These are phyloP conservation scores for Candida ovalis DNA, from an alignment of 805 yeast genomes.

Conservation along the genomic window DNA sequence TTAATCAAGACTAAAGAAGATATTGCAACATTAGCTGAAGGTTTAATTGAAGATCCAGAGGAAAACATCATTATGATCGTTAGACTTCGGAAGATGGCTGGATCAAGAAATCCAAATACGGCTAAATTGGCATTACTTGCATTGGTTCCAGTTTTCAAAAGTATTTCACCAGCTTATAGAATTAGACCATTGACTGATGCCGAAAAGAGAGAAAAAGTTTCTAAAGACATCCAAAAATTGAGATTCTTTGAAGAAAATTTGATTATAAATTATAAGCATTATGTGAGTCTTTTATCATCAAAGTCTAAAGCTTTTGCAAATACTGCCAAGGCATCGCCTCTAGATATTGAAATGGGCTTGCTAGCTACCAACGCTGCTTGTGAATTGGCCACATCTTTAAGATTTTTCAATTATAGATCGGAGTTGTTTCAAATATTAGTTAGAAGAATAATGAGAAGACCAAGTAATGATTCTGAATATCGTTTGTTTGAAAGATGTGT, in stretches of 20 bases:
- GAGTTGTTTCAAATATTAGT: slow-evolving; percentile 67
- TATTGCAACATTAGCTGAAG: slow-evolving; percentile 76
- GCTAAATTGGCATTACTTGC: slow-evolving; percentile 73
- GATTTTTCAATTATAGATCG: slow-evolving; percentile 78
- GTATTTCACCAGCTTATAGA: slow-evolving; percentile 82
- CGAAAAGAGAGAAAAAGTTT: slow-evolving; percentile 77
- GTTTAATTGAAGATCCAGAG: slow-evolving; percentile 83
- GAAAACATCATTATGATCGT: slow-evolving; percentile 65
- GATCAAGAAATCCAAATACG: slow-evolving; percentile 61
- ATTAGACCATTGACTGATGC: slow-evolving; percentile 78
- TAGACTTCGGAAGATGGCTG: slow-evolving; percentile 66
- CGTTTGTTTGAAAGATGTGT: slow-evolving; percentile 56
- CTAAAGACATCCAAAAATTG: slow-evolving; percentile 74
- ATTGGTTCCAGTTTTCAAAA: slow-evolving; percentile 77
- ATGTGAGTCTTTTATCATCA: slow-evolving; percentile 51
- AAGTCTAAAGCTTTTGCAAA: slow-evolving; percentile 31
- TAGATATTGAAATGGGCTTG: slow-evolving; percentile 44
- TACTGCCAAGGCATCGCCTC: slow-evolving; percentile 26
- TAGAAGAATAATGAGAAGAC: slow-evolving; percentile 62
- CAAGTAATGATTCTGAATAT: slow-evolving; percentile 43
- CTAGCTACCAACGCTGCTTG: slow-evolving; percentile 75
- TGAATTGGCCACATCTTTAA: slow-evolving; percentile 62
- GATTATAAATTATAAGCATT: slow-evolving; percentile 63
- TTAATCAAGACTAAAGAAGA: slow-evolving; percentile 70
- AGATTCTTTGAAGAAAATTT: slow-evolving; percentile 80